phyloP scores from a whole-genome alignment of 2,329 filamentous ascomycete species.

The Arthroderma sp. region DNA sequence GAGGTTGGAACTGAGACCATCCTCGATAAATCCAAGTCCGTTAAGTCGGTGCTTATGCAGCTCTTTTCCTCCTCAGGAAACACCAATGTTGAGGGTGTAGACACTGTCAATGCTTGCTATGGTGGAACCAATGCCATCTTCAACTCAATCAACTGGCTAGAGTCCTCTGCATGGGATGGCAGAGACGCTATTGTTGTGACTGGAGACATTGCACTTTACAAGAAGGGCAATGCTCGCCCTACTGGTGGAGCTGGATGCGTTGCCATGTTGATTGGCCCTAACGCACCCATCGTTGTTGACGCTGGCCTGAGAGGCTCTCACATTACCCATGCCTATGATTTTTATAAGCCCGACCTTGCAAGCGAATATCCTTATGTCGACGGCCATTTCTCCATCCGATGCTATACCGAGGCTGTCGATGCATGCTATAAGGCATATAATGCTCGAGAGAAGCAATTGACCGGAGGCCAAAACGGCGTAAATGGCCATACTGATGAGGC shows the following conservation, averaged over 20 bases:
- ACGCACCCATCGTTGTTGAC: slow-evolving; percentile 59
- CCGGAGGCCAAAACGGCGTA: slow-evolving; percentile 32
- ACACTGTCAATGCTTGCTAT: slow-evolving; percentile 70
- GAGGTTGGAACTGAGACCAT: slow-evolving; percentile 72
- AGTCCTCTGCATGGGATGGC: slow-evolving; percentile 77
- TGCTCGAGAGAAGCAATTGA: slow-evolving; percentile 54
- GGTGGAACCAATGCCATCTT: slow-evolving; percentile 68
- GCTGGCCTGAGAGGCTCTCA: slow-evolving; percentile 62
- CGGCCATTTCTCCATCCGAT: slow-evolving; percentile 63
- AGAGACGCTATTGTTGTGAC: slow-evolving; percentile 63
- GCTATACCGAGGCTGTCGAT: slow-evolving; percentile 64
- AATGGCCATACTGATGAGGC: slow-evolving; percentile 20
- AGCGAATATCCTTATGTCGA: slow-evolving; percentile 73
- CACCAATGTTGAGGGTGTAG: slow-evolving; percentile 64
- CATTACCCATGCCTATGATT: slow-evolving; percentile 74
- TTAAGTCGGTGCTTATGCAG: slow-evolving; percentile 73
- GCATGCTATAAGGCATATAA: slow-evolving; percentile 68
- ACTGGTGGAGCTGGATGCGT: slow-evolving; percentile 64
- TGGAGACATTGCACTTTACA: slow-evolving; percentile 67
- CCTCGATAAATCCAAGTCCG: slow-evolving; percentile 72
- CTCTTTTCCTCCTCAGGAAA: slow-evolving; percentile 56
- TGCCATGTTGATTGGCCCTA: slow-evolving; percentile 59
- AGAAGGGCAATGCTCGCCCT: slow-evolving; percentile 63
- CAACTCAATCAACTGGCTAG: slow-evolving; percentile 67
- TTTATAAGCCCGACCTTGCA: slow-evolving; percentile 72